phyloP scores from a whole-genome alignment of 2,329 filamentous ascomycete species.

The Ophiostoma tasmaniense region DNA sequence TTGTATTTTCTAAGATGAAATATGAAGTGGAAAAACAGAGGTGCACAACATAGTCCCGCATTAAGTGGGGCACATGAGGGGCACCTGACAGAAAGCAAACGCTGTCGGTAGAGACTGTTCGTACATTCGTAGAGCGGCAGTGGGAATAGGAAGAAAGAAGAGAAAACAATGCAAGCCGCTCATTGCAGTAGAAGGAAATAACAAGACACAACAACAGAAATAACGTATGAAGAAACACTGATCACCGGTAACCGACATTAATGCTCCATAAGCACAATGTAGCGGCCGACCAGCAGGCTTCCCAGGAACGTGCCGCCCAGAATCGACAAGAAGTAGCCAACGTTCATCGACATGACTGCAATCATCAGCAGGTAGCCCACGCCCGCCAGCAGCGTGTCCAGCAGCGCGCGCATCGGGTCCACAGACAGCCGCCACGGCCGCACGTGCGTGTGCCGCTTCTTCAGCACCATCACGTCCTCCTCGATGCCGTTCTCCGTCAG shows the following conservation, averaged over 20 bases:
- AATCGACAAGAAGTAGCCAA: slow-evolving; percentile 69
- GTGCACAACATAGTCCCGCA: no score
- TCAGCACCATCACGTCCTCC: slow-evolving; percentile 69
- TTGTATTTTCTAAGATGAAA: no score
- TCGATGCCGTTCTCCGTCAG: slow-evolving; percentile 68
- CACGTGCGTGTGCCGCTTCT: slow-evolving; percentile 41
- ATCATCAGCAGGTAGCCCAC: slow-evolving; percentile 89
- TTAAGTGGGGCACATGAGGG: no score
- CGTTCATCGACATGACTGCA: slow-evolving; percentile 78
- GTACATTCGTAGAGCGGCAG: neutral
- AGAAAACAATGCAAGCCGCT: slow-evolving; percentile 7
- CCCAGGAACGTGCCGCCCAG: slow-evolving; percentile 75
- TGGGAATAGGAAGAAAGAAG: neutral
- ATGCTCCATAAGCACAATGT: slow-evolving; percentile 44
- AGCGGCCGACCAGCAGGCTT: slow-evolving; percentile 71
- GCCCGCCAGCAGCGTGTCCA: slow-evolving; percentile 65
- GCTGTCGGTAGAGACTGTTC: neutral
- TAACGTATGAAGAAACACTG: neutral
- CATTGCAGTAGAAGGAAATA: neutral
- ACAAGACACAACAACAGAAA: neutral
- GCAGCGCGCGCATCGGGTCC: slow-evolving; percentile 61
- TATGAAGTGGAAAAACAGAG: no score
- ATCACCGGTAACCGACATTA: slow-evolving; percentile 21
- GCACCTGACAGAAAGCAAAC: neutral
- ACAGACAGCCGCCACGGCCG: slow-evolving; percentile 75